phyloP scores from a whole-genome alignment of 192 early-diverging fungal genomes.

The Physocladia obscura region DNA sequence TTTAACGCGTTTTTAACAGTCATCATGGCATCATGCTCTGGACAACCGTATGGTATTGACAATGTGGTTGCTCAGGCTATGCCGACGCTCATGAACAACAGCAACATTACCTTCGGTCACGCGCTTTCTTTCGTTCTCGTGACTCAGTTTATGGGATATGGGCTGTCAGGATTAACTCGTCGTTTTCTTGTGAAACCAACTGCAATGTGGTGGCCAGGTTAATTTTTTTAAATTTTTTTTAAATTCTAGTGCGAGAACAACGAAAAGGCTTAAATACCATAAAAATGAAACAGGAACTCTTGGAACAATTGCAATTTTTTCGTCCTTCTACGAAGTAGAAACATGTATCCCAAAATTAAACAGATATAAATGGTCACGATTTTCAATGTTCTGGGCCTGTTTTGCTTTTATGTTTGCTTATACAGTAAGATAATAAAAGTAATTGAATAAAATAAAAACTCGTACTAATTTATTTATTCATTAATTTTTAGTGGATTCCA shows the following conservation, averaged over 20 bases:
- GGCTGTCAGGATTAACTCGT: slow-evolving; percentile 70
- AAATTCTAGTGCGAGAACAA: background rate
- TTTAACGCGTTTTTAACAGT: background rate
- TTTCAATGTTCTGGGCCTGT: background rate
- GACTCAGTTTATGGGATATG: slow-evolving; percentile 67
- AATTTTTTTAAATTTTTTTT: slow-evolving; percentile 31
- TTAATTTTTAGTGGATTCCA: slow-evolving; percentile 1
- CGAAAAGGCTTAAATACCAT: no score
- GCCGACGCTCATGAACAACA: slow-evolving; percentile 1
- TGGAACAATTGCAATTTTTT: no score
- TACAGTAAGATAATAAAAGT: no score
- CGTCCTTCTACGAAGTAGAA: no score
- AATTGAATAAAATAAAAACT: no score
- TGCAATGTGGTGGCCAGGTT: slow-evolving; percentile 61
- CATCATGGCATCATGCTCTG: background rate
- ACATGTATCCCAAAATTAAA: no score
- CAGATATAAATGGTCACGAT: no score
- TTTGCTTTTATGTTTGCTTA: background rate
- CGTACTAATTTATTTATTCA: slow-evolving; percentile 19
- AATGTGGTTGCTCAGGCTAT: slow-evolving; percentile 5
- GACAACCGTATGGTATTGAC: background rate
- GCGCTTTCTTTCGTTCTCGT: slow-evolving; percentile 56
- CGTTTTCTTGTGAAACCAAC: slow-evolving; percentile 80
- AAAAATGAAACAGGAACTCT: background rate
- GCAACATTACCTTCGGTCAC: slow-evolving; percentile 14